phyloP scores from a whole-genome alignment of 345 rosid genomes.

The Adansonia digitata region DNA sequence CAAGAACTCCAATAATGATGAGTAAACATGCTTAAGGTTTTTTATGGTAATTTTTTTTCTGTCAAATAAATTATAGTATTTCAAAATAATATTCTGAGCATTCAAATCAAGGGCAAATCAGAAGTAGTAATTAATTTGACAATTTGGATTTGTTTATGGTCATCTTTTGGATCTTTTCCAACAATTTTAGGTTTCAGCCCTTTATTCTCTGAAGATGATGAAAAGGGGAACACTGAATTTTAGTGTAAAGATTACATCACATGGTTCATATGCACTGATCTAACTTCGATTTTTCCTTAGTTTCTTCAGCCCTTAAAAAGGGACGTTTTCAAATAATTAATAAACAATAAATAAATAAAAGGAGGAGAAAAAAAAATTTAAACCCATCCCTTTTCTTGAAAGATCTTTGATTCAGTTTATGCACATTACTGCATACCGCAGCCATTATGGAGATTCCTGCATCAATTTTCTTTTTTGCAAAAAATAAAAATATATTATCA shows the following conservation, averaged over 20 bases:
- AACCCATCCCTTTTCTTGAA: neutral
- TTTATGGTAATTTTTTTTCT: too few relatives aligned
- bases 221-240: constrained; percentile 25
- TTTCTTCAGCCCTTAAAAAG: neutral
- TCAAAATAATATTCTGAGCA: neutral
- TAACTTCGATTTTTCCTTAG: neutral
- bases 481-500: too few relatives aligned
- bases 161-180: neutral
- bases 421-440: neutral
- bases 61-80: too few relatives aligned
- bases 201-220: constrained; percentile 12
- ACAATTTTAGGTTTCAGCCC: constrained; percentile 7
- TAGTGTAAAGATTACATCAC: constrained; percentile 5
- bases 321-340: neutral
- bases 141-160: neutral
- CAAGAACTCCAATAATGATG: too few relatives aligned
- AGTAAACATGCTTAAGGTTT: too few relatives aligned
- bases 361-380: neutral
- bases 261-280: constrained; percentile 13
- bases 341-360: neutral
- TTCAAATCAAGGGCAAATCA: neutral
- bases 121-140: neutral
- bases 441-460: neutral
- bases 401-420: constrained; percentile 5
- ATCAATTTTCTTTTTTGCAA: too few relatives aligned